These are phyloP conservation scores for Candida dendrica DNA, from an alignment of 805 yeast species.

Conservation along the genomic window DNA sequence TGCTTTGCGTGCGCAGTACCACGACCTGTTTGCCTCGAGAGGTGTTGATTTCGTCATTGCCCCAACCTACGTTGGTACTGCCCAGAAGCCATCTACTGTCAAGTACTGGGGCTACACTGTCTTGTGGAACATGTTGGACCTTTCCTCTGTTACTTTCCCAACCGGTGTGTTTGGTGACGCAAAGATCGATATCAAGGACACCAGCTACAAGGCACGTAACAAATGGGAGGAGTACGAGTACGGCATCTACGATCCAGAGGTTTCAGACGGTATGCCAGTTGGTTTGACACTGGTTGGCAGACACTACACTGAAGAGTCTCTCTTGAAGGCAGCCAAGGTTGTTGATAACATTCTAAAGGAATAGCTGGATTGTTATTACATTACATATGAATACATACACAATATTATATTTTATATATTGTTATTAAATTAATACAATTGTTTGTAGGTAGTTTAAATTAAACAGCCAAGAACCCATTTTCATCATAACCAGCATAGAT, in stretches of 20 bases:
- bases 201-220: conserved; percentile 13
- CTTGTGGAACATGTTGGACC: conserved; percentile 64
- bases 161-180: conserved; percentile 49
- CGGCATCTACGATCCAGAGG: conserved; percentile 29
- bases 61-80: conserved; percentile 58
- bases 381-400: not conserved
- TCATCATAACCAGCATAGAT: conserved; percentile 68
- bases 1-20: conserved; percentile 43
- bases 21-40: conserved; percentile 39
- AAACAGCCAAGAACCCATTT: conserved; percentile 48
- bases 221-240: conserved; percentile 27
- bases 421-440: too few relatives aligned
- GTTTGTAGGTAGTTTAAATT: conserved; percentile 3
- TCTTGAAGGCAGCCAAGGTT: conserved; percentile 38
- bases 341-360: conserved; percentile 11
- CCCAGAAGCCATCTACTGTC: conserved; percentile 52
- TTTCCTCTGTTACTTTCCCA: conserved; percentile 61
- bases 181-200: conserved; percentile 39
- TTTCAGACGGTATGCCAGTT: conserved; percentile 48
- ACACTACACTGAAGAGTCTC: conserved; percentile 42
- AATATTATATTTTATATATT: too few relatives aligned
- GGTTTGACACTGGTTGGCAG: conserved; percentile 43
- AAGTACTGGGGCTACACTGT: conserved; percentile 76
- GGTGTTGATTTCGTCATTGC: conserved; percentile 55
- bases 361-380: not conserved